These are phyloP conservation scores for Rubus parviflorus DNA, from an alignment of 306 rosid species.

Conservation along the genomic window DNA sequence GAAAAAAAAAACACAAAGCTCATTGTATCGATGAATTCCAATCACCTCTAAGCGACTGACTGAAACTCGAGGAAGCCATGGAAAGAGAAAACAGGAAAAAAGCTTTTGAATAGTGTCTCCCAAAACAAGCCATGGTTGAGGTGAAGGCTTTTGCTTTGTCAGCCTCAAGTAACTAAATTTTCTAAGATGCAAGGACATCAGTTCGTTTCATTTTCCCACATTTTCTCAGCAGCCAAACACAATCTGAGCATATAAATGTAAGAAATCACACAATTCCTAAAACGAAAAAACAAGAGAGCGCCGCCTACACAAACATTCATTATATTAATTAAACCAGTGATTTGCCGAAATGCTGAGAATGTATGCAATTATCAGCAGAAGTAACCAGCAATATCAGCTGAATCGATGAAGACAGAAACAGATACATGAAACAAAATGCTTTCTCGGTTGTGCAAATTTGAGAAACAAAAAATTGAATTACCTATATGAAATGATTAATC, in stretches of 20 bases:
- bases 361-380: constrained; percentile 23
- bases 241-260: constrained; percentile 5
- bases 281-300: not conserved
- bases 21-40: not conserved
- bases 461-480: not conserved
- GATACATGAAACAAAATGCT: constrained; percentile 34
- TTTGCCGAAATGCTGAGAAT: constrained; percentile 20
- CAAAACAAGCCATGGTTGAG: too few species aligned
- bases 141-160: too few species aligned
- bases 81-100: not conserved
- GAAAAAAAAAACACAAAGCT: too few species aligned
- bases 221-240: constrained; percentile 25
- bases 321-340: not conserved
- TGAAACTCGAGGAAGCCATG: not conserved
- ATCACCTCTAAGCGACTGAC: not conserved
- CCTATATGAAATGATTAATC: constrained; percentile 56
- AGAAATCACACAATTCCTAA: constrained; percentile 10
- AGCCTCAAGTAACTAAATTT: not conserved
- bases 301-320: too few species aligned
- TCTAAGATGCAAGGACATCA: constrained; percentile 28
- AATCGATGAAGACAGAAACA: constrained; percentile 23
- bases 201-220: constrained; percentile 14
- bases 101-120: too few species aligned
- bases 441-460: not conserved
- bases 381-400: constrained; percentile 21